phyloP scores from a whole-genome alignment of 306 rosid genomes.

The Corylus heterophylla region DNA sequence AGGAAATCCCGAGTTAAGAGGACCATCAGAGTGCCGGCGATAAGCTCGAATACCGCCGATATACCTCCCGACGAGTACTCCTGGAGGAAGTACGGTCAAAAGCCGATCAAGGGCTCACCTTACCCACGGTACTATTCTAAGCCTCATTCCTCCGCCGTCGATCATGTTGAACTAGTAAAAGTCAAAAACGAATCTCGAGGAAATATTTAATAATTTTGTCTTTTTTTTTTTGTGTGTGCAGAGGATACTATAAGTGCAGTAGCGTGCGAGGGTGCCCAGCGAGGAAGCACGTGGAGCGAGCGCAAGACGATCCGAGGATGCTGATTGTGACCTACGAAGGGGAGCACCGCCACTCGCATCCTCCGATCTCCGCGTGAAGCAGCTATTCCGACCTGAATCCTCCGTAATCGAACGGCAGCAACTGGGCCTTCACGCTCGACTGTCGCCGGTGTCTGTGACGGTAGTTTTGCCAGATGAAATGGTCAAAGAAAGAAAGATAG shows the following conservation, averaged over 20 bases:
- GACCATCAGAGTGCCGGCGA: not conserved
- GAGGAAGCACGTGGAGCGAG: slow-evolving; percentile 93
- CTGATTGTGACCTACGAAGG: slow-evolving; percentile 86
- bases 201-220: not conserved
- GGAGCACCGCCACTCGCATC: slow-evolving; percentile 61
- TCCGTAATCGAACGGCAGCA: not conserved
- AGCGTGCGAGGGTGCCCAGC: slow-evolving; percentile 84
- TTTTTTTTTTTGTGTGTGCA: slow-evolving; percentile 9
- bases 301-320: slow-evolving; percentile 76
- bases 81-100: slow-evolving; percentile 15
- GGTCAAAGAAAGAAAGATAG: not conserved
- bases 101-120: slow-evolving; percentile 19
- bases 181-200: not conserved
- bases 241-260: slow-evolving; percentile 90
- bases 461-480: not conserved
- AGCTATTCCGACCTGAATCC: not conserved
- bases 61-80: not conserved
- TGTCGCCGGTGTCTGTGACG: not conserved
- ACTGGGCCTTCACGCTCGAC: not conserved
- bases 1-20: slow-evolving; percentile 2
- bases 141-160: not conserved
- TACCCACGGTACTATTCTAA: not conserved
- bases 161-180: not conserved
- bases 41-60: not conserved
- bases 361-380: not conserved